Evolutionary conservation across 1,139 yeast species (phyloP).

Genomic region (Scheffersomyces parashehatae): DNA sequence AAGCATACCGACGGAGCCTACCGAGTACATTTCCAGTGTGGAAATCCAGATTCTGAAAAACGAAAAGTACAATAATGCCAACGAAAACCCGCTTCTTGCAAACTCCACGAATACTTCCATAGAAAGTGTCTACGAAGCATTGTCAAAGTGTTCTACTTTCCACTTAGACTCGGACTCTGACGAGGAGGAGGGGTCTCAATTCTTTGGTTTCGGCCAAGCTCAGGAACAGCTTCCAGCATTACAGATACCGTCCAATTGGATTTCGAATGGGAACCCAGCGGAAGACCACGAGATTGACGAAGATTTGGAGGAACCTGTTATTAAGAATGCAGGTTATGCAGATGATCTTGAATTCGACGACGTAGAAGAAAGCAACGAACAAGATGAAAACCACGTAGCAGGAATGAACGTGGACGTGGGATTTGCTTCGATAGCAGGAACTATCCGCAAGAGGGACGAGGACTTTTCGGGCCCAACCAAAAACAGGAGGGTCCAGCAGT

Average conservation of each 20-base stretch:
- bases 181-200: slow-evolving; percentile 10
- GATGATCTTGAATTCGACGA: slow-evolving; percentile 34
- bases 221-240: slow-evolving; percentile 12
- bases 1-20: slow-evolving; percentile 10
- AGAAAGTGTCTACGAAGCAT: slow-evolving; percentile 31
- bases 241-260: slow-evolving; percentile 26
- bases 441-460: slow-evolving; percentile 28
- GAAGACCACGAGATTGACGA: slow-evolving; percentile 6
- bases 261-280: slow-evolving; percentile 5
- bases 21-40: slow-evolving; percentile 21
- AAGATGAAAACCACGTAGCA: slow-evolving; percentile 22
- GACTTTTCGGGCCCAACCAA: slow-evolving; percentile 11
- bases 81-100: slow-evolving; percentile 9
- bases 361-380: slow-evolving; percentile 13
- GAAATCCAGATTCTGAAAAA: slow-evolving; percentile 16
- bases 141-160: slow-evolving; percentile 41
- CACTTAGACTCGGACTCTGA: slow-evolving; percentile 33
- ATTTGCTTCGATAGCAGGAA: slow-evolving; percentile 38
- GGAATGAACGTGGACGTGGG: slow-evolving; percentile 51
- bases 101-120: slow-evolving; percentile 9
- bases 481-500: slow-evolving; percentile 3
- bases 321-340: slow-evolving; percentile 34
- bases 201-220: background rate
- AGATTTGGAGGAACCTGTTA: slow-evolving; percentile 2
- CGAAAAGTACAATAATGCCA: background rate